Conservation (phyloP, 495 filamentous ascomycete genomes). For the Trichocladium antarcticum region DNA sequence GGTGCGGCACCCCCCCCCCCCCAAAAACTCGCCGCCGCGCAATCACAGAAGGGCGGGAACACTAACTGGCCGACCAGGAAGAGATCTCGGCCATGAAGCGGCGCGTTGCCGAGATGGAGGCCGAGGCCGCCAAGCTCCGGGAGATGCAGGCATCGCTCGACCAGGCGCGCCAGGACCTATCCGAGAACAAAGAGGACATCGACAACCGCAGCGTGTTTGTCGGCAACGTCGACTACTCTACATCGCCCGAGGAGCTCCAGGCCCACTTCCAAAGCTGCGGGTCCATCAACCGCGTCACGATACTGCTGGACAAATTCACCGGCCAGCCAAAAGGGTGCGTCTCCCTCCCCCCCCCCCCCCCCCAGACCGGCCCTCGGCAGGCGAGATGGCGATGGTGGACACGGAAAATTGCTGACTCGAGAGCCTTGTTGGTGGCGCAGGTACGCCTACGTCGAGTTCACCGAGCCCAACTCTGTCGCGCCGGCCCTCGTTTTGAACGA, state of each 20-base stretch:
- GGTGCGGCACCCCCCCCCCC: slow-evolving; percentile 20
- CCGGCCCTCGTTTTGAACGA: slow-evolving; percentile 94
- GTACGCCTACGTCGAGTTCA: slow-evolving; percentile 98
- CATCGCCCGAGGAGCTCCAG: slow-evolving; percentile 96
- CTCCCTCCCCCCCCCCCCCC: too few relatives aligned
- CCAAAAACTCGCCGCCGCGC: background rate
- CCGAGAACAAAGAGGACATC: slow-evolving; percentile 91
- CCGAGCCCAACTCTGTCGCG: slow-evolving; percentile 84
- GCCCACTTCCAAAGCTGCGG: slow-evolving; percentile 97
- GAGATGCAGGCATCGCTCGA: slow-evolving; percentile 93
- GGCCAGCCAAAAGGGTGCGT: slow-evolving; percentile 96
- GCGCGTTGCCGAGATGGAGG: slow-evolving; percentile 97
- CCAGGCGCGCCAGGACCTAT: slow-evolving; percentile 66
- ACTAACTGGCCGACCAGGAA: slow-evolving; percentile 36
- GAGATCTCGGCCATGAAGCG: slow-evolving; percentile 98
- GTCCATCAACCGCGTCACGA: slow-evolving; percentile 96
- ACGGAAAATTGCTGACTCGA: background rate
- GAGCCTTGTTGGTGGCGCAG: slow-evolving; percentile 36
- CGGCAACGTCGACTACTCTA: slow-evolving; percentile 97
- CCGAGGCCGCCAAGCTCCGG: slow-evolving; percentile 87
- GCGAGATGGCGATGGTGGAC: too few relatives aligned
- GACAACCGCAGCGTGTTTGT: slow-evolving; percentile 96
- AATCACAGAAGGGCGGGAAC: slow-evolving; percentile 8
- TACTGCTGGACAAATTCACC: slow-evolving; percentile 93
- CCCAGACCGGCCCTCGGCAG: too few relatives aligned